Evolutionary conservation across 179 eudicot genomes (phyloP).

Genomic region (Spergularia azorica): DNA sequence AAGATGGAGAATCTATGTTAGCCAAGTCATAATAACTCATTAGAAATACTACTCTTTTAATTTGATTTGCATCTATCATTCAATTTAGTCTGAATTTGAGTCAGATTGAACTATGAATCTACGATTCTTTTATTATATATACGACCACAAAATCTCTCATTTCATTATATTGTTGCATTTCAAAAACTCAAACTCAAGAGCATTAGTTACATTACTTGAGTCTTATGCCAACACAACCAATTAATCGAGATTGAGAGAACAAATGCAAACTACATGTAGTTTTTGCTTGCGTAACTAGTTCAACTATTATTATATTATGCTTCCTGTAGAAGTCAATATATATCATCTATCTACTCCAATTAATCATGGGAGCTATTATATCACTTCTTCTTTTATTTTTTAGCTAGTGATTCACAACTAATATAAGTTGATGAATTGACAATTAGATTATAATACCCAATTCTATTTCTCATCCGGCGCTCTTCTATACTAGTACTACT

Average conservation of each 20-base stretch:
- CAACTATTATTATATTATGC: conserved; percentile 11
- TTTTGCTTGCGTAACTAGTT: background rate
- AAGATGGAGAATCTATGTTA: conserved; percentile 11
- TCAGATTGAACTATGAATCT: too few relatives aligned
- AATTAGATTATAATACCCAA: background rate
- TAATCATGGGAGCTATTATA: background rate
- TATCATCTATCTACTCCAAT: conserved; percentile 8
- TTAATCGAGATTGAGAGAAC: too few relatives aligned
- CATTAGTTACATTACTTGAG: too few relatives aligned
- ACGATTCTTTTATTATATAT: too few relatives aligned
- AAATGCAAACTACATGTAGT: too few relatives aligned
- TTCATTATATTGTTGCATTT: too few relatives aligned
- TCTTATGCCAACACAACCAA: too few relatives aligned
- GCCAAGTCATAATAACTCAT: conserved; percentile 2
- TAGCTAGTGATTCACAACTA: conserved; percentile 10
- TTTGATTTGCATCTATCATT: too few relatives aligned
- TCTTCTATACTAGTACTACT: background rate
- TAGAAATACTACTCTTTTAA: background rate
- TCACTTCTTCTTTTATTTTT: background rate
- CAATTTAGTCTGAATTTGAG: too few relatives aligned
- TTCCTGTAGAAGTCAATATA: conserved; percentile 22
- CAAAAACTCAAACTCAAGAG: too few relatives aligned
- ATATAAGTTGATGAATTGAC: conserved; percentile 13
- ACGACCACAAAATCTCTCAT: too few relatives aligned
- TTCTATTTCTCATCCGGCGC: background rate